A percentile compares a stretch with the other conserved stretches of the same genome.
Evolutionary conservation across 257 asterid genomes (phyloP).

Genomic region (Solanum chilense): DNA sequence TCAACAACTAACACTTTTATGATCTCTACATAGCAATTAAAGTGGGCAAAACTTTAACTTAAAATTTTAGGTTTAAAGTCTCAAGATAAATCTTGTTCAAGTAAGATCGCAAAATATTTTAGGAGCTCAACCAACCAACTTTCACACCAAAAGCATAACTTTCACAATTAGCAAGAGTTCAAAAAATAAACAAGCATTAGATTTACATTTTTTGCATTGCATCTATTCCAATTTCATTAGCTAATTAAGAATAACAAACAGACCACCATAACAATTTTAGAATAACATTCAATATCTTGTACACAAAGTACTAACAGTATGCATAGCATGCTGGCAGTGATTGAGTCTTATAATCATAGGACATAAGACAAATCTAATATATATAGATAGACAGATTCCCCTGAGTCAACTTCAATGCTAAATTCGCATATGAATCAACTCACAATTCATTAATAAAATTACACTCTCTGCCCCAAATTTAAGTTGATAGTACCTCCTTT

Average conservation of each 20-base stretch:
- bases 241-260: background rate
- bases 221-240: background rate
- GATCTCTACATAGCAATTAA: background rate
- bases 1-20: background rate
- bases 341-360: background rate
- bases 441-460: background rate
- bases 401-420: background rate
- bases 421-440: background rate
- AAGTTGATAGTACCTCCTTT: background rate
- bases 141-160: background rate
- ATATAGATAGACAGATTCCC: background rate
- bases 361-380: background rate
- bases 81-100: background rate
- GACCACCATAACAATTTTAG: background rate
- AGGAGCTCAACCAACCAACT: background rate
- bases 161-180: background rate
- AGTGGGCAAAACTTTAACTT: background rate
- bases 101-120: background rate
- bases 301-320: background rate
- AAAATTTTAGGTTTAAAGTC: background rate
- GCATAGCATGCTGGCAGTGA: background rate
- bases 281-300: too few relatives aligned
- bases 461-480: background rate
- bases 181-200: background rate
- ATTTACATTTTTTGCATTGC: background rate